phyloP scores from a whole-genome alignment of 2,329 filamentous ascomycete species.

The Aspergillus hiratsukae region DNA sequence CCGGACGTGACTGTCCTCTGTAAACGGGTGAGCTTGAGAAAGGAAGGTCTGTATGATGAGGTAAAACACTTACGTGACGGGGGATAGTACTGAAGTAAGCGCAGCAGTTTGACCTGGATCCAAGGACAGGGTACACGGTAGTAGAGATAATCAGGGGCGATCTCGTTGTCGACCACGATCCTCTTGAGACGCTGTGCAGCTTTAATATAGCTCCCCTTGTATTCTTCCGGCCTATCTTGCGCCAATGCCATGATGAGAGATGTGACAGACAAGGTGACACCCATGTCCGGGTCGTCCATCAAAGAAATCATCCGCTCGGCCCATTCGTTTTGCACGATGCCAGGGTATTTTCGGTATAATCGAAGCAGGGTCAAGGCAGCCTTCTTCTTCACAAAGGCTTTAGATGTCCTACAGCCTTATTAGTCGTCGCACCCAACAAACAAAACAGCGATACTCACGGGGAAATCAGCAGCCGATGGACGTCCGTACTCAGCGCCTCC shows the following conservation, averaged over 20 bases:
- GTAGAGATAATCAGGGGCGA: conserved; percentile 87
- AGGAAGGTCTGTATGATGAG: neutral
- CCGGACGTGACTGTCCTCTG: conserved; percentile 87
- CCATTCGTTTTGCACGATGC: conserved; percentile 94
- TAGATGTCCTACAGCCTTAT: conserved; percentile 60
- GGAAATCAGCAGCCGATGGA: conserved; percentile 89
- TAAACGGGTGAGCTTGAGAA: conserved; percentile 7
- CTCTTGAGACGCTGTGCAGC: conserved; percentile 84
- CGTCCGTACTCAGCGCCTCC: conserved; percentile 84
- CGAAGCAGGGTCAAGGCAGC: conserved; percentile 88
- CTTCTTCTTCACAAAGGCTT: conserved; percentile 99
- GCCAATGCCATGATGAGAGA: conserved; percentile 91
- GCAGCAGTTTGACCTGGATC: conserved; percentile 92
- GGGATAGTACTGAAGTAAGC: conserved; percentile 91
- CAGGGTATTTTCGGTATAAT: conserved; percentile 88
- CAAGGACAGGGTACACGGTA: conserved; percentile 99
- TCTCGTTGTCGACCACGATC: conserved; percentile 86
- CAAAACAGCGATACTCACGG: conserved; percentile 58
- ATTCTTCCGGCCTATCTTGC: conserved; percentile 90
- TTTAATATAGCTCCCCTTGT: conserved; percentile 91
- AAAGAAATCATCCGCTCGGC: conserved; percentile 96
- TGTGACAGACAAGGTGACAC: conserved; percentile 90
- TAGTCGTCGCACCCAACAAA: neutral
- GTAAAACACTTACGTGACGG: conserved; percentile 65
- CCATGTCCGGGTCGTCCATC: conserved; percentile 94